phyloP scores from a whole-genome alignment of 2,329 filamentous ascomycete genomes.

The Corynespora cassiicola region DNA sequence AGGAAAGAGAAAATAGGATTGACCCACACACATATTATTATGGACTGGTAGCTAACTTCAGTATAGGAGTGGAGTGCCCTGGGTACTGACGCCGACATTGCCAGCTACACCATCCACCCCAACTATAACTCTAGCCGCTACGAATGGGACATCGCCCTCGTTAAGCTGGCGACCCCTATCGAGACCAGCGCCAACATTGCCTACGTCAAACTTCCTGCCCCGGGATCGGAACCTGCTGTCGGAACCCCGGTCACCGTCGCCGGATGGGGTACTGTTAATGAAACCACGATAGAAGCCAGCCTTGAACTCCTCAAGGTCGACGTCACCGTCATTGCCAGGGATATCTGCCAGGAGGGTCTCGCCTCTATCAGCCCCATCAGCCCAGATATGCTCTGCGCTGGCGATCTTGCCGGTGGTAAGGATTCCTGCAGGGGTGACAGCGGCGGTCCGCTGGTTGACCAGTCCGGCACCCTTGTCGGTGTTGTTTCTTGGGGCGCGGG shows the following conservation, averaged over 20 bases:
- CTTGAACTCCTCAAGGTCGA: constrained; percentile 9
- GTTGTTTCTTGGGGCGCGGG: constrained; percentile 9
- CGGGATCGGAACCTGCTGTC: constrained; percentile 5
- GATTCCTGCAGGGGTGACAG: constrained; percentile 12
- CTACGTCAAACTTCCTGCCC: constrained; percentile 5
- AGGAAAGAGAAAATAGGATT: no score
- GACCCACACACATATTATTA: no score
- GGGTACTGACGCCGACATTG: constrained; percentile 3
- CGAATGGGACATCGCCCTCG: constrained; percentile 9
- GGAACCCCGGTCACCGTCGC: constrained; percentile 4
- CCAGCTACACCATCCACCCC: constrained; percentile 6
- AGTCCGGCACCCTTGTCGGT: constrained; percentile 2
- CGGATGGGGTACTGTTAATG: no score
- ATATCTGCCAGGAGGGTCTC: constrained; percentile 2
- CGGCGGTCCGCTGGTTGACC: constrained; percentile 10
- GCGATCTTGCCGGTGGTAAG: constrained; percentile 7
- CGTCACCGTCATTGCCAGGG: constrained; percentile 8
- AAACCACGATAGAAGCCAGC: no score
- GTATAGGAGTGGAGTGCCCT: constrained; percentile 1
- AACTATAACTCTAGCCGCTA: constrained; percentile 6
- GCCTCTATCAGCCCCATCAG: constrained; percentile 5
- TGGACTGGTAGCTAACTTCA: neutral
- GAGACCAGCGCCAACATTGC: constrained; percentile 4
- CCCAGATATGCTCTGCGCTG: constrained; percentile 9
- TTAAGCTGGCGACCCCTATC: constrained; percentile 8